These are phyloP conservation scores for Candida xyloterini DNA, from an alignment of 805 yeast genomes.

Conservation along the genomic window DNA sequence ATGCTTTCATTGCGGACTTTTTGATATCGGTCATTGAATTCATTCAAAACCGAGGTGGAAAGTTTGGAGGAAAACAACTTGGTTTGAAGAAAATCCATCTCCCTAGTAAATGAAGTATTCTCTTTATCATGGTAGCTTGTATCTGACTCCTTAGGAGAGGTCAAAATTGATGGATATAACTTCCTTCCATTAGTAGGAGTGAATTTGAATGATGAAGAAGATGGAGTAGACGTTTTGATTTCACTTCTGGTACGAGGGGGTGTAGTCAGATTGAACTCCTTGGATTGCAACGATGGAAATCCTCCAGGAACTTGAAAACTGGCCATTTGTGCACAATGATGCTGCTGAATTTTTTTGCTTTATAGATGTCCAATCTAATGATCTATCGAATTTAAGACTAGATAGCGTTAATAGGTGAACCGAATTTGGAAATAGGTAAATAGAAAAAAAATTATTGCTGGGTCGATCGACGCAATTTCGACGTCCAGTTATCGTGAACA, in stretches of 20 bases:
- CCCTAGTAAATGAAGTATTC: conserved; percentile 26
- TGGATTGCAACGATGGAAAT: conserved; percentile 16
- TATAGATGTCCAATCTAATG: not conserved
- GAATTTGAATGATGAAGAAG: conserved; percentile 27
- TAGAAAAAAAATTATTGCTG: conserved; percentile 2
- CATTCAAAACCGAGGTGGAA: conserved; percentile 43
- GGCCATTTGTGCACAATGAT: conserved; percentile 3
- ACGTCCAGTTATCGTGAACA: conserved; percentile 22
- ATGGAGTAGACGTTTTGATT: conserved; percentile 18
- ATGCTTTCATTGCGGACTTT: conserved; percentile 34
- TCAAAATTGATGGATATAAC: conserved; percentile 25
- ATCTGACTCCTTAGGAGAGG: conserved; percentile 20
- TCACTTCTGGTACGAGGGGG: conserved; percentile 13
- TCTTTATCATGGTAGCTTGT: conserved; percentile 31
- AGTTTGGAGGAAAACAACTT: conserved; percentile 48
- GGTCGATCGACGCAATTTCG: conserved; percentile 12
- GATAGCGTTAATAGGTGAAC: conserved; percentile 10
- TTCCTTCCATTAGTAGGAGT: conserved; percentile 31
- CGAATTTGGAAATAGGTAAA: conserved; percentile 18
- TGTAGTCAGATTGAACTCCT: conserved; percentile 12
- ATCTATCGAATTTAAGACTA: conserved; percentile 1
- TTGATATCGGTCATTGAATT: conserved; percentile 41
- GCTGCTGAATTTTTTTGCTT: not conserved
- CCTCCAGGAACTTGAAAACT: conserved; percentile 21
- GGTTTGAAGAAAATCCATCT: conserved; percentile 37